Evolutionary conservation across 2,329 filamentous ascomycete genomes (phyloP).

Genomic region (Pseudogymnoascus sp.): DNA sequence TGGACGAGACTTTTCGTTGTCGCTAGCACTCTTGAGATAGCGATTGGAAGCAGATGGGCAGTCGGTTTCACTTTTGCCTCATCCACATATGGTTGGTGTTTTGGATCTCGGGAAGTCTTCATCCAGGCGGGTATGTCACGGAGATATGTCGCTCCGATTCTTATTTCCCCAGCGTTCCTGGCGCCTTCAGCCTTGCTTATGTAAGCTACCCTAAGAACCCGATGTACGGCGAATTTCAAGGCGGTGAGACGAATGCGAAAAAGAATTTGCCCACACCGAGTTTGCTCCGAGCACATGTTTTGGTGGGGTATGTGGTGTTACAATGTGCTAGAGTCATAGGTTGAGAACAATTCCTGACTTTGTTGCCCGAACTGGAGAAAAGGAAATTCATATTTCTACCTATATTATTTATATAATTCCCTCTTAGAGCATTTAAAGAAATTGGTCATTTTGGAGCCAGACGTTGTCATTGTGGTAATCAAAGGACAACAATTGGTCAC

Average conservation of each 20-base stretch:
- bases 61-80: conserved; percentile 6
- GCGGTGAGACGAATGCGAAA: conserved; percentile 8
- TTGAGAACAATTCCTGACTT: neutral
- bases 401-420: neutral
- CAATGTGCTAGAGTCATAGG: conserved; percentile 4
- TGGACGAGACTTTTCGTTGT: neutral
- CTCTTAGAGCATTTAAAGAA: neutral
- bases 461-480: conserved; percentile 1
- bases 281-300: conserved; percentile 8
- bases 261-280: conserved; percentile 4
- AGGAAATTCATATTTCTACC: neutral
- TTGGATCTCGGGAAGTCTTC: neutral
- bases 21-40: neutral
- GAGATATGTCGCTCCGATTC: neutral
- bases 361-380: neutral
- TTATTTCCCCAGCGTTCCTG: neutral
- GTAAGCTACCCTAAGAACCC: neutral
- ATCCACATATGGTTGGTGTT: neutral
- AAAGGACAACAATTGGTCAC: conserved; percentile 1
- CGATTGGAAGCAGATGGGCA: neutral
- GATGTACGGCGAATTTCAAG: neutral
- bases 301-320: neutral
- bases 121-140: conserved; percentile 6
- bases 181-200: neutral
- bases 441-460: neutral